phyloP scores from a whole-genome alignment of 495 filamentous ascomycete species.

The Annulohypoxylon moriforme region DNA sequence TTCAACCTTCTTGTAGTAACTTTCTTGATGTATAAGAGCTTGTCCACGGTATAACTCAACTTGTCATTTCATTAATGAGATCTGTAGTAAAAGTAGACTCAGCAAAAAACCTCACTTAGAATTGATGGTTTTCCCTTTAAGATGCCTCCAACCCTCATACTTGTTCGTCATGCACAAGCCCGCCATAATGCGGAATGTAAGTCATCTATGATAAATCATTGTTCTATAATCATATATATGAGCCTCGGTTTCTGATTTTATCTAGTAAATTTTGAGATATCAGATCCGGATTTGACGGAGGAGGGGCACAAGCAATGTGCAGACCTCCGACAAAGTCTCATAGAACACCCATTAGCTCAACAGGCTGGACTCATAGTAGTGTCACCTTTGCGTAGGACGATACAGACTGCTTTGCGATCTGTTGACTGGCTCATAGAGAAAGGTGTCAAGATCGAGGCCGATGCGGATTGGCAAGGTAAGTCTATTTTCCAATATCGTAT shows the following conservation, averaged over 20 bases:
- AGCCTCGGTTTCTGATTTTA: slow-evolving; percentile 36
- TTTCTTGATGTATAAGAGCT: too few species aligned
- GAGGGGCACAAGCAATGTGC: slow-evolving; percentile 65
- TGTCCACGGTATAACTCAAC: background rate
- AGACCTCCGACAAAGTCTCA: slow-evolving; percentile 58
- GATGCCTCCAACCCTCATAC: slow-evolving; percentile 70
- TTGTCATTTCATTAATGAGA: background rate
- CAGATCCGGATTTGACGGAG: slow-evolving; percentile 66
- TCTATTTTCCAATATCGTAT: background rate
- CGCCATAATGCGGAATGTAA: slow-evolving; percentile 63
- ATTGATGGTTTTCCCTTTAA: background rate
- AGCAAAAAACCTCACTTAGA: slow-evolving; percentile 4
- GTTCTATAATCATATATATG: background rate
- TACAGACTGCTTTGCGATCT: slow-evolving; percentile 65
- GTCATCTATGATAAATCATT: slow-evolving; percentile 37
- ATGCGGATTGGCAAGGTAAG: slow-evolving; percentile 65
- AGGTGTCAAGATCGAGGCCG: slow-evolving; percentile 62
- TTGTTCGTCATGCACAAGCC: slow-evolving; percentile 69
- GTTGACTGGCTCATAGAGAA: slow-evolving; percentile 64
- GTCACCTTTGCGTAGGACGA: slow-evolving; percentile 68
- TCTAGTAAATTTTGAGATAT: slow-evolving; percentile 63
- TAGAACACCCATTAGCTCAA: slow-evolving; percentile 58
- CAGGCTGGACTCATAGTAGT: slow-evolving; percentile 66
- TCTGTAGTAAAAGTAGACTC: background rate
- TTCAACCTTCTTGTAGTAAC: background rate